Evolutionary conservation across 2,329 filamentous ascomycete genomes (phyloP), one percentile per base, ranked within the genome.

Genomic region (Stachybotrys chartarum): DNA sequence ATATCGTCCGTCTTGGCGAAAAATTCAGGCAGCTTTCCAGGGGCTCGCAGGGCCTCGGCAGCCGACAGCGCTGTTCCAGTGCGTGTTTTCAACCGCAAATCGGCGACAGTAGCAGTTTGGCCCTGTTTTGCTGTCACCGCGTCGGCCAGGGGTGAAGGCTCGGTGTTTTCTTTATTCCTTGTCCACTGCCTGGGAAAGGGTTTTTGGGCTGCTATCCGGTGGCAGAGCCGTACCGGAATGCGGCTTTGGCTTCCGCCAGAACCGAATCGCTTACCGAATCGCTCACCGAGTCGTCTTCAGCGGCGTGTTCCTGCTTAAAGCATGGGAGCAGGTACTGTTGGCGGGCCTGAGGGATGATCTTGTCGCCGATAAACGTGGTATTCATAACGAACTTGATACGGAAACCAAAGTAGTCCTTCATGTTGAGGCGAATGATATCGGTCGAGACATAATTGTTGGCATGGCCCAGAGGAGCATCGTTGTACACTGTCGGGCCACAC

Each of bases 321-420:
- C 1, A 6, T 58, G 89, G 79, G 51, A 93, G 82, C 14, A 94
- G 72, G 66, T 89, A 81, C 63, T 90, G 84, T 70, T 91, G 83
- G 62, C 90, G 78, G 14, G 85, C 74, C 58, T 69, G 70, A 61
- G 76, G 67, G 54, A 76, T 77, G 54, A 77, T 76, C 72, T 85
- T 85, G 68, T 85, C 82, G 60, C 88, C 85, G 16, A 90, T 77
- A 64, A 90, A 88, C 30, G 89, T 93, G 56, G 90, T 88, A 71
- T 92, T 92, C 84, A 91, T 90, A 57, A 92, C 86, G 72, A 91
- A 91, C 56, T 83, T 80, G 57, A 93, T 80, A 45, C 88, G 75
- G 69, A 86, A 91, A 55, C 82, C 80, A 66, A 91, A 91, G 71
- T 91, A 90, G 68, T 90, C 82, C 59, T 78, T 74, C 70, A 92